Evolutionary conservation across 192 early-diverging fungal genomes (phyloP), one percentile per base, ranked within the genome.

Genomic region (Coemansia sp.): DNA sequence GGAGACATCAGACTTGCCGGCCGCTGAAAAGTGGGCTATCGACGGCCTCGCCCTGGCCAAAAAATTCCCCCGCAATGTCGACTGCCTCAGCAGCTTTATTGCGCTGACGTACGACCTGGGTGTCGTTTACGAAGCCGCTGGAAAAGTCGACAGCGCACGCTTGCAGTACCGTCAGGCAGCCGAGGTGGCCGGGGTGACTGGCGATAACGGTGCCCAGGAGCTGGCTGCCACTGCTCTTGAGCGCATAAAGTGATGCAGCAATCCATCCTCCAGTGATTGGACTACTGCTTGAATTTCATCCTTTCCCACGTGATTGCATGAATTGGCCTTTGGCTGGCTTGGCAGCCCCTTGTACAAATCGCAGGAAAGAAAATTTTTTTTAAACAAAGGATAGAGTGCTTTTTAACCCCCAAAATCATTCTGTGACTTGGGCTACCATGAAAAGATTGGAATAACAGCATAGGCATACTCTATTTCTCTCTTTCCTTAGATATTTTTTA

Each of bases 11-110:
- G 50, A 79, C 39, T 58, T 68, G 55, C 49, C 60, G 10, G 65
- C 55, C 2, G 71, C 76, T 2, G 70, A 79, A 42, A 64, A 57
- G 53, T 64, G 62, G 66, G 27, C 60, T 3, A 63, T 73, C 13
- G 70, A 79, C 13, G 76, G 76, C 15, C 40, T 79, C 61, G 59
- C 42, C 14, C 59, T 73, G 57, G 69, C 76, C 15, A 69, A 70
- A 30, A 54, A 47, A 63, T 69, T 73, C 53, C 63, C 70, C n/a
- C 25, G 22, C n/a, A 79, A 69, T 47, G 54, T 39, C 56, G 76
- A 79, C 47, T 79, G 76, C 42, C 57, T 73, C 51, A 53, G 55
- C 62, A 69, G 76, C 70, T 79, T 79, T 57, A 52, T 79, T 18
- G 76, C 71, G 25, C 67, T 79, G 46, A 63, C 69, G 1, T 79